Evolutionary conservation across 768 basidiomycete species (phyloP), one percentile per base, ranked within the genome.

Genomic region (Tulasnella sp.): DNA sequence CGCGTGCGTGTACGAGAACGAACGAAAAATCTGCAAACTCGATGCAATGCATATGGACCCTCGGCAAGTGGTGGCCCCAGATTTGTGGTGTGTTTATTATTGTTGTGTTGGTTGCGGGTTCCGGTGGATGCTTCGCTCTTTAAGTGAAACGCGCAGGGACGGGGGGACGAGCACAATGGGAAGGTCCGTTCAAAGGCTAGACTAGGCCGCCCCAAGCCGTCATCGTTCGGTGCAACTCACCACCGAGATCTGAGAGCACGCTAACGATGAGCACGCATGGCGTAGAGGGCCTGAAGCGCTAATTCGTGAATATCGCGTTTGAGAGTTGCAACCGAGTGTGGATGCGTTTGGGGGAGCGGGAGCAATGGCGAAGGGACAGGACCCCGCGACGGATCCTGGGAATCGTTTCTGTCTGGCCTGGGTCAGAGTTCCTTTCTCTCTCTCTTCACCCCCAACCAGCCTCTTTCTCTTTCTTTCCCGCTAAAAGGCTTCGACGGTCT

Each of bases 401-500:
- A 68, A 68, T 68, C 62, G 62, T 68, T 68, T 68, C 62, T 68
- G 62, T 68, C 62, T 68, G 62, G 62, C 31, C 62, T 68, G 62
- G 62, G 62, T 31, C 62, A 19, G 75, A 75, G 46, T 36, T 75
- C 44, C 75, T 56, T 36, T 36, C 75, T 75, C 44, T 74, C 39
- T 18, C 40, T 38, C 73, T 74, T 74, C 44, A 44, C 75, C 52
- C 75, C 44, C n/a, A 48, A 46, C 44, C 34, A 34, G 34, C 46
- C 44, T 56, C 52, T 56, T 75, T 48, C 44, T 34, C 44, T 34
- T 36, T 44, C 52, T 48, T 44, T 56, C 52, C 6, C 34, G 39
- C 34, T 75, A 44, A 48, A 44, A 36, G 39, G 34, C 39, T 75
- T 75, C 31, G 62, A 68, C 62, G 62, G 62, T 68, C 62, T 24